phyloP scores from a whole-genome alignment of 495 filamentous ascomycete genomes.

The Lasiosphaeria hispida region DNA sequence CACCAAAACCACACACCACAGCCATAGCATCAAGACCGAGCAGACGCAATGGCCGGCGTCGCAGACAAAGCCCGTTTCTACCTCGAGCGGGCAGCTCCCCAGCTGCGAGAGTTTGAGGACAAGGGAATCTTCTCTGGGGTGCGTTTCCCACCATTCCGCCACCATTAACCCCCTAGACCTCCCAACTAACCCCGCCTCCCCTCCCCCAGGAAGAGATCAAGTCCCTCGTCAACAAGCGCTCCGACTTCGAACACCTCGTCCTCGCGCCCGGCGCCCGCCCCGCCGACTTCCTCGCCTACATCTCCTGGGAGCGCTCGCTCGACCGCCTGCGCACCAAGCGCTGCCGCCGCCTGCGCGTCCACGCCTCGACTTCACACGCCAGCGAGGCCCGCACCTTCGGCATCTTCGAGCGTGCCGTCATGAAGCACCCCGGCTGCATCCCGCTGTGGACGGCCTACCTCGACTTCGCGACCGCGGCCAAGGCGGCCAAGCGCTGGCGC shows the following conservation, averaged over 20 bases:
- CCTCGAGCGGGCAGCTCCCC: conserved; percentile 84
- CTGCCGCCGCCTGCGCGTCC: conserved; percentile 73
- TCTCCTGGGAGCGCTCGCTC: conserved; percentile 87
- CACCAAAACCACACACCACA: conserved; percentile 1
- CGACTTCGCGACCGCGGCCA: conserved; percentile 71
- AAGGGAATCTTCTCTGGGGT: conserved; percentile 86
- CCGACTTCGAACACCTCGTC: conserved; percentile 88
- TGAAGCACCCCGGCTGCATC: conserved; percentile 78
- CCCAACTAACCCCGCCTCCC: not conserved
- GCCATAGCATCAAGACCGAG: not conserved
- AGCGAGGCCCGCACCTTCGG: conserved; percentile 82
- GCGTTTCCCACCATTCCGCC: conserved; percentile 13
- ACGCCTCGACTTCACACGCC: conserved; percentile 53
- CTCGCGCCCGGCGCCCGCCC: conserved; percentile 74
- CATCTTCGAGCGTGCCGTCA: conserved; percentile 82
- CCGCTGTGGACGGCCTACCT: conserved; percentile 92
- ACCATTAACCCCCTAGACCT: not conserved
- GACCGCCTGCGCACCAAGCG: conserved; percentile 79
- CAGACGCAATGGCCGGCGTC: conserved; percentile 64
- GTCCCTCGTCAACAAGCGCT: conserved; percentile 81
- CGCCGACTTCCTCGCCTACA: conserved; percentile 79
- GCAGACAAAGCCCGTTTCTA: conserved; percentile 95
- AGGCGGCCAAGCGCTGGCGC: conserved; percentile 75
- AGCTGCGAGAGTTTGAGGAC: conserved; percentile 82
- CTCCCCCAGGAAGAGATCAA: conserved; percentile 72